phyloP scores from a whole-genome alignment of 495 filamentous ascomycete species.

The Cladorrhinum samala region DNA sequence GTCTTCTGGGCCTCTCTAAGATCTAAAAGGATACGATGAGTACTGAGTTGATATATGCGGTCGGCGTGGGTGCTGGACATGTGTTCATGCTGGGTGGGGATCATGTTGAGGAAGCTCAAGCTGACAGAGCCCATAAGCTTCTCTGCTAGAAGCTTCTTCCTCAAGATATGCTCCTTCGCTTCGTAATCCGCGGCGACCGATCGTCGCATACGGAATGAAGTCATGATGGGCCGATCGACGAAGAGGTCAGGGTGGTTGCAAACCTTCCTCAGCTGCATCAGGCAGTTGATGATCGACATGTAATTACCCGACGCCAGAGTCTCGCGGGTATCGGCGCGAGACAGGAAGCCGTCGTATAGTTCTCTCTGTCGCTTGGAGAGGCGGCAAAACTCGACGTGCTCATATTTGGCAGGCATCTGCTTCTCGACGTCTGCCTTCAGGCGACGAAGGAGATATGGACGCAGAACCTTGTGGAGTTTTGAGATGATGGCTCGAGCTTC shows the following conservation, averaged over 20 bases:
- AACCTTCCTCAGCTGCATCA: slow-evolving; percentile 97
- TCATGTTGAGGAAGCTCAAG: slow-evolving; percentile 73
- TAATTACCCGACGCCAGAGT: slow-evolving; percentile 94
- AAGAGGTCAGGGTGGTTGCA: slow-evolving; percentile 99
- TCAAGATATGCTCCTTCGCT: slow-evolving; percentile 65
- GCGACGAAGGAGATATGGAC: slow-evolving; percentile 86
- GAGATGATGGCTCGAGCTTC: slow-evolving; percentile 81
- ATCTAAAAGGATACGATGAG: slow-evolving; percentile 54
- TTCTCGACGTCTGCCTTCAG: slow-evolving; percentile 98
- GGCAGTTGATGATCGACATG: slow-evolving; percentile 93
- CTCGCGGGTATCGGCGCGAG: slow-evolving; percentile 81
- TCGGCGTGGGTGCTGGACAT: slow-evolving; percentile 56
- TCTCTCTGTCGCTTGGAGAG: slow-evolving; percentile 92
- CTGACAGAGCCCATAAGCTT: slow-evolving; percentile 61
- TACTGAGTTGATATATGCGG: slow-evolving; percentile 57
- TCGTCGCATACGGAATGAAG: slow-evolving; percentile 86
- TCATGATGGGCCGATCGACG: slow-evolving; percentile 95
- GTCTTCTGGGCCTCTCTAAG: slow-evolving; percentile 58
- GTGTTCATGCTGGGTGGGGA: slow-evolving; percentile 65
- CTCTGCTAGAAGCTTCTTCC: slow-evolving; percentile 58
- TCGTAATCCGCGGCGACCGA: slow-evolving; percentile 76
- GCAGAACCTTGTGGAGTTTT: slow-evolving; percentile 87
- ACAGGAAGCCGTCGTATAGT: slow-evolving; percentile 95
- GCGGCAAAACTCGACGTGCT: slow-evolving; percentile 91
- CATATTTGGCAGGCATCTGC: slow-evolving; percentile 97